Conservation (phyloP, 345 rosid genomes). For the Passiflora organensis region DNA sequence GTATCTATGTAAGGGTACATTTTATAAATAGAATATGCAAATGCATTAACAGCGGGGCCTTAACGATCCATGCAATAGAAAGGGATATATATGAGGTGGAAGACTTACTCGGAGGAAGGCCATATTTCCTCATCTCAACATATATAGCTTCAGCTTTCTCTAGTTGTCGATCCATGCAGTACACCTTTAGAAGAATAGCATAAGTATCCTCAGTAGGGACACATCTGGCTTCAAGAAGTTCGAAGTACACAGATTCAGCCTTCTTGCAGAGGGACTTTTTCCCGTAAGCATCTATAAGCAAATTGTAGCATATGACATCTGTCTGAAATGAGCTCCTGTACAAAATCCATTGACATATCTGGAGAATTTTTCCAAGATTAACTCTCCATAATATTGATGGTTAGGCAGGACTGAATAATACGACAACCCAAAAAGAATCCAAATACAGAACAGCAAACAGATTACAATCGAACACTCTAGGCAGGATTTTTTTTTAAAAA, state of each 20-base stretch:
- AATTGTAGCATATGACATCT: conserved; percentile 81
- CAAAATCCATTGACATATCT: conserved; percentile 88
- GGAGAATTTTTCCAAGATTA: conserved; percentile 14
- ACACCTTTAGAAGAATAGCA: conserved; percentile 76
- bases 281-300: conserved; percentile 88
- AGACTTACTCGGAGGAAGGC: conserved; percentile 71
- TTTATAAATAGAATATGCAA: not conserved
- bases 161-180: conserved; percentile 50
- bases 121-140: conserved; percentile 66
- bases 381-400: not conserved
- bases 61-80: not conserved
- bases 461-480: no score
- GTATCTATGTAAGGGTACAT: not conserved
- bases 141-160: conserved; percentile 74
- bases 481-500: no score
- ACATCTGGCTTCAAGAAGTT: conserved; percentile 69
- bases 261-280: conserved; percentile 54
- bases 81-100: not conserved
- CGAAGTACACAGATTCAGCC: conserved; percentile 63
- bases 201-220: conserved; percentile 88
- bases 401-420: no score
- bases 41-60: not conserved
- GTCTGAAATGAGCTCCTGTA: conserved; percentile 72
- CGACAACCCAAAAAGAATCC: no score
- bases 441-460: not conserved